phyloP scores from a whole-genome alignment of 2,329 filamentous ascomycete genomes.

The Lachnellula suecica region DNA sequence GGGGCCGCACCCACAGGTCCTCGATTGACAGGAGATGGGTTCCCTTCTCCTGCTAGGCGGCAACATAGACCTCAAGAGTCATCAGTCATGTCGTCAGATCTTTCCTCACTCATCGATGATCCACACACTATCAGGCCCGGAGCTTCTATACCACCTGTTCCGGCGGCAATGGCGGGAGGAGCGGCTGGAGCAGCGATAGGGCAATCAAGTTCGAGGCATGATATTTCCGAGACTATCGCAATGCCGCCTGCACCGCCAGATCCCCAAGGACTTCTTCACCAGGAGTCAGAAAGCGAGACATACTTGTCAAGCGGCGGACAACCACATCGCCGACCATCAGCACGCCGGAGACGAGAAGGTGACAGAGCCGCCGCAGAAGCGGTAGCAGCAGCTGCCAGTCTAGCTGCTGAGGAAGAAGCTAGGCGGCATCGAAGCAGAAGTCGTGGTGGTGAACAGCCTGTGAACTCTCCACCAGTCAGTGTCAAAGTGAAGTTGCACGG shows the following conservation, averaged over 20 bases:
- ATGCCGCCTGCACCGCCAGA: constrained; percentile 59
- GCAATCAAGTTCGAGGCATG: constrained; percentile 41
- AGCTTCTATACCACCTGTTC: constrained; percentile 40
- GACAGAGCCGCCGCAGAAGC: constrained; percentile 46
- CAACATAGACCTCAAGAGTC: constrained; percentile 20
- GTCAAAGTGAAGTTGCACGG: constrained; percentile 61
- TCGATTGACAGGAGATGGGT: constrained; percentile 70
- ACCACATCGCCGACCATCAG: constrained; percentile 44
- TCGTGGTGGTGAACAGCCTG: constrained; percentile 16
- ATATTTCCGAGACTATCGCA: constrained; percentile 34
- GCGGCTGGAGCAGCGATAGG: constrained; percentile 22
- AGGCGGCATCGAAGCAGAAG: constrained; percentile 22
- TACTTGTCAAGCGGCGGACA: constrained; percentile 42
- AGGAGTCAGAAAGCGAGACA: constrained; percentile 43
- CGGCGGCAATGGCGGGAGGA: constrained; percentile 16
- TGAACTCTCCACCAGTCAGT: constrained; percentile 49
- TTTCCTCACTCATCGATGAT: constrained; percentile 30
- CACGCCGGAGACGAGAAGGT: constrained; percentile 45
- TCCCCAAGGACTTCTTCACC: constrained; percentile 45
- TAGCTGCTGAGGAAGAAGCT: constrained; percentile 49
- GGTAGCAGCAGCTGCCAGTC: constrained; percentile 42
- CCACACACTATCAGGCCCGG: constrained; percentile 38
- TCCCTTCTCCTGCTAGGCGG: constrained; percentile 47
- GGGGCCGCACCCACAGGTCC: constrained; percentile 47
- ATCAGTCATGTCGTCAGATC: constrained; percentile 27